Conservation (phyloP, 148 eudicot genomes). For the Silene latifolia region DNA sequence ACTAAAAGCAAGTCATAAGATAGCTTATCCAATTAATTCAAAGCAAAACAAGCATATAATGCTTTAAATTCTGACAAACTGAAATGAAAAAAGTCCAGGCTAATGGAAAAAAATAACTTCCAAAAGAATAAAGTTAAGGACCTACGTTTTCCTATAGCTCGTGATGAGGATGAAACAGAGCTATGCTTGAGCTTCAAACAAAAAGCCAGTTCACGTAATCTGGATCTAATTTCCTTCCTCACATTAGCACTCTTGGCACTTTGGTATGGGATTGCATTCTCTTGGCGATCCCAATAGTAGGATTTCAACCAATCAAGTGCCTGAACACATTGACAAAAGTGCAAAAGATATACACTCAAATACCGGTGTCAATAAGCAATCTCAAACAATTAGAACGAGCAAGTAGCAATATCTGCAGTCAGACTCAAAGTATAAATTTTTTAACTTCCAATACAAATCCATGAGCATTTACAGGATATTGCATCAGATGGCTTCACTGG, state of each 20-base stretch:
- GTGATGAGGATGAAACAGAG: slow-evolving; percentile 33
- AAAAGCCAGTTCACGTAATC: slow-evolving; percentile 48
- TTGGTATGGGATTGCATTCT: slow-evolving; percentile 46
- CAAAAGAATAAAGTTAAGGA: slow-evolving; percentile 12
- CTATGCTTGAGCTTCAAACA: slow-evolving; percentile 45
- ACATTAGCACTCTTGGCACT: slow-evolving; percentile 36
- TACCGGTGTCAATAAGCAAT: not conserved
- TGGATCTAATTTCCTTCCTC: slow-evolving; percentile 60
- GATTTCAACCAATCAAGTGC: slow-evolving; percentile 83
- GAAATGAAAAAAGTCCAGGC: not conserved
- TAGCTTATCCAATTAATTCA: too few species aligned
- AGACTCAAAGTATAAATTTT: not conserved
- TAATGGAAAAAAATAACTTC: not conserved
- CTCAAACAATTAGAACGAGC: not conserved
- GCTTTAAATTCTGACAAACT: too few species aligned
- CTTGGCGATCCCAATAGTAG: slow-evolving; percentile 87
- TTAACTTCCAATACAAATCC: not conserved
- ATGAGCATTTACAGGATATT: not conserved
- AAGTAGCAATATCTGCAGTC: not conserved
- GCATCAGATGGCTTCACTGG: not conserved
- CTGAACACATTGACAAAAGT: slow-evolving; percentile 36
- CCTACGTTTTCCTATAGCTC: slow-evolving; percentile 58
- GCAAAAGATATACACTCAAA: not conserved
- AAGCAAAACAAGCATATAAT: too few species aligned
- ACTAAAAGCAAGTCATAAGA: slow-evolving; percentile 16